Conservation (phyloP, 768 basidiomycete species). For the Pisolithus microcarpus region DNA sequence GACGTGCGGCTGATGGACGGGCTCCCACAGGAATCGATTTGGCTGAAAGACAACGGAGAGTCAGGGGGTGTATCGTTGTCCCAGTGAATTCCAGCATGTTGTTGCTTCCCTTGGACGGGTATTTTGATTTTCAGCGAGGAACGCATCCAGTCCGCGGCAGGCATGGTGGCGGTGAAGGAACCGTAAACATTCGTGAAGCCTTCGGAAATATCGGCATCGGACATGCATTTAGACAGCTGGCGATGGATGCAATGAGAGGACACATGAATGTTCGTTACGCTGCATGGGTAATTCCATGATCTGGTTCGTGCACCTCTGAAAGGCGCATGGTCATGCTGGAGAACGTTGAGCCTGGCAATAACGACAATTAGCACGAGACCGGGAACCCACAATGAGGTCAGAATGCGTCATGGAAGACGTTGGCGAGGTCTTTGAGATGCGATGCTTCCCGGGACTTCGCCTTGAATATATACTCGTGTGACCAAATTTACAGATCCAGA, state of each 20-base stretch:
- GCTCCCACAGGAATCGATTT: constrained; percentile 14
- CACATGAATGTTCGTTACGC: constrained; percentile 17
- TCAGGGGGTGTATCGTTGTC: constrained; percentile 23
- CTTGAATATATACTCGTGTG: neutral
- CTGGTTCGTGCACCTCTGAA: constrained; percentile 7
- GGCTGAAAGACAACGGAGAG: constrained; percentile 20
- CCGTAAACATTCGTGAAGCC: constrained; percentile 26
- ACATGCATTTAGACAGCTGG: constrained; percentile 16
- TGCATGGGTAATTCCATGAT: constrained; percentile 16
- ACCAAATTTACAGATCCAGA: neutral
- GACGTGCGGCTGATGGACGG: constrained; percentile 39
- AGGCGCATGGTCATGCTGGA: neutral
- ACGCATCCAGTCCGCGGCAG: constrained; percentile 27
- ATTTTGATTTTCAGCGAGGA: constrained; percentile 13
- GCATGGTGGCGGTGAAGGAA: constrained; percentile 34
- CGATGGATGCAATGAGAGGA: constrained; percentile 20
- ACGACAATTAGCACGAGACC: neutral
- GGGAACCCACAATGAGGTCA: neutral
- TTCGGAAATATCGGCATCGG: constrained; percentile 17
- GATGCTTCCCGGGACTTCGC: neutral
- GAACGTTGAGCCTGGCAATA: neutral
- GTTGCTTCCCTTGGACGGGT: constrained; percentile 6
- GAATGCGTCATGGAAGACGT: neutral
- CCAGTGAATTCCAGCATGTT: constrained; percentile 3
- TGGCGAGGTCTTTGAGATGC: neutral